Evolutionary conservation across 2,329 filamentous ascomycete genomes (phyloP), one percentile per base, ranked within the genome.

Genomic region (Calonectria pseudoreteaudii): DNA sequence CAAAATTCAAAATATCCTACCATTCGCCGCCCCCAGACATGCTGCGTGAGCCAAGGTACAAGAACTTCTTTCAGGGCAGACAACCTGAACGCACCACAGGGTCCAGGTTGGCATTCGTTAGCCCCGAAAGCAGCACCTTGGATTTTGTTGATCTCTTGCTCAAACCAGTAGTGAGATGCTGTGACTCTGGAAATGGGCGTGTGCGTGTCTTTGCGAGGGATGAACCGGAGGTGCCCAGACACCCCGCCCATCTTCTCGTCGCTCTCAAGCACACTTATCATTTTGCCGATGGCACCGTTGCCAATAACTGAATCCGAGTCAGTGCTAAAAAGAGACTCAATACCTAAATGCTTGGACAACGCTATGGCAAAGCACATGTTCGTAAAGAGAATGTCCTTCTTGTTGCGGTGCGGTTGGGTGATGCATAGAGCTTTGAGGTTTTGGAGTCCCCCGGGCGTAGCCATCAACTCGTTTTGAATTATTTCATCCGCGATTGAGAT

Each of bases 131-230:
- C 38, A 20, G 65, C 49, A 7, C 65, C 65, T 20, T 68, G 65
- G 23, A 36, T 53, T 20, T 68, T 68, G n/a, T 52, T 53, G 14
- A 68, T 53, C 38, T 68, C 49, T 44, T 68, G 65, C n/a, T 68
- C 65, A 28, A 68, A 68, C 65, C 65, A 68, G 38, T 68, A 68
- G 49, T 68, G 47, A 1, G 65, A 68, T 36, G 49, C 65, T 18
- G 65, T 68, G 7, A 62, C 56, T 16, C 56, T 41, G 16, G 56
- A 62, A 62, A 62, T 62, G 2, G 56, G 56, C 16, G 56, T 62
- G 23, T 62, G 56, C 0, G 36, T 62, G 28, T 62, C 34, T 62
- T 26, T 23, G 23, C 56, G 56, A 18, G 56, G 56, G 5, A 62
- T 41, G 7, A 62, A 62, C 18, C 56, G 38, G 14, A 62, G 56